These are phyloP conservation scores for Blastobotrys indianensis DNA, from an alignment of 1,139 yeast genomes.

Conservation along the genomic window DNA sequence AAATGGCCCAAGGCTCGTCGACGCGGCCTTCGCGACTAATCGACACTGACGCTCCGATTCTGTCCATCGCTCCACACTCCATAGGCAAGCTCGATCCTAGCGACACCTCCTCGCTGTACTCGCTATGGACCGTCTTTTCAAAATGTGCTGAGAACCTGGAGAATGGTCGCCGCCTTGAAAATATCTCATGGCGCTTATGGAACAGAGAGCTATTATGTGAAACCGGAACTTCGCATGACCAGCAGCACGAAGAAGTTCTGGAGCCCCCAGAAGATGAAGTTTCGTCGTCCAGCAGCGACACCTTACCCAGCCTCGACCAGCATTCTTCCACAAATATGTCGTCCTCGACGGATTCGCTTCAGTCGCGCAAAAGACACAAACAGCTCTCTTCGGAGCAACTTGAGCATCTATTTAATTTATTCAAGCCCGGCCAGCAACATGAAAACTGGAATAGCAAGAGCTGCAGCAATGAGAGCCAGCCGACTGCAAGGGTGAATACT, in stretches of 20 bases:
- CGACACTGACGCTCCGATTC: slow-evolving; percentile 18
- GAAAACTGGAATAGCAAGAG: slow-evolving; percentile 13
- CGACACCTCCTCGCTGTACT: slow-evolving; percentile 36
- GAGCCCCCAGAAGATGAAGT: not conserved
- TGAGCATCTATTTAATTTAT: slow-evolving; percentile 21
- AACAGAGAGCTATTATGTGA: slow-evolving; percentile 38
- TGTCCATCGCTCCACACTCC: slow-evolving; percentile 28
- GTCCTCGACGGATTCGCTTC: slow-evolving; percentile 16
- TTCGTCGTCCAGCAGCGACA: slow-evolving; percentile 5
- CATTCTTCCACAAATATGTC: slow-evolving; percentile 16
- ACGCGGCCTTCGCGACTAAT: no score
- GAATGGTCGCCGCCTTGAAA: slow-evolving; percentile 52
- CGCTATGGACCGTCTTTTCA: slow-evolving; percentile 50
- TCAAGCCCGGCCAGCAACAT: slow-evolving; percentile 16
- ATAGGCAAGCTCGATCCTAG: slow-evolving; percentile 37
- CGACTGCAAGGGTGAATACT: not conserved
- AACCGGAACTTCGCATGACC: slow-evolving; percentile 3
- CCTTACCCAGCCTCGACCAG: slow-evolving; percentile 13
- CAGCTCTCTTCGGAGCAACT: slow-evolving; percentile 25
- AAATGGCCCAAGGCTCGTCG: slow-evolving; percentile 1
- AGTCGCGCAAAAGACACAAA: slow-evolving; percentile 12
- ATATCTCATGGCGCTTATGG: slow-evolving; percentile 55
- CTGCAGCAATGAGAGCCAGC: not conserved
- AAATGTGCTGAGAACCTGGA: slow-evolving; percentile 47
- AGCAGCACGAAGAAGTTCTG: not conserved